These are phyloP conservation scores for Xylariaceae sp. DNA, from an alignment of 2,329 filamentous ascomycete genomes.

Conservation along the genomic window DNA sequence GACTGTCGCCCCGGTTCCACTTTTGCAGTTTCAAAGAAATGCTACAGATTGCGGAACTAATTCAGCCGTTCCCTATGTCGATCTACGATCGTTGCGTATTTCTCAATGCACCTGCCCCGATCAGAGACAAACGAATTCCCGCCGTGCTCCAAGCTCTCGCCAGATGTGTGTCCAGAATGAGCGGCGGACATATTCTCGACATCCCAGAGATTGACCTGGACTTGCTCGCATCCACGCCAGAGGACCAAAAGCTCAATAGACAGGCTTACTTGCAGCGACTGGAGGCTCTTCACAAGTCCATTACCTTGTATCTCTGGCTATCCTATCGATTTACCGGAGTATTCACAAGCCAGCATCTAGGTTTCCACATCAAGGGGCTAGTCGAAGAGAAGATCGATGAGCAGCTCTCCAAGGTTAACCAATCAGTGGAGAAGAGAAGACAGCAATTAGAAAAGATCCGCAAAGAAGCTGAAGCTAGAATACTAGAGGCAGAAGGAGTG, in stretches of 20 bases:
- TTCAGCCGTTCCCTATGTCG: constrained; percentile 66
- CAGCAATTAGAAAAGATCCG: constrained; percentile 30
- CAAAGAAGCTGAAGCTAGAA: constrained; percentile 16
- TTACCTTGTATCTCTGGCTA: constrained; percentile 89
- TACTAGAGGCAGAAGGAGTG: constrained; percentile 21
- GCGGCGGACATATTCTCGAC: constrained; percentile 63
- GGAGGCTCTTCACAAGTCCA: constrained; percentile 72
- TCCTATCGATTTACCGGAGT: constrained; percentile 81
- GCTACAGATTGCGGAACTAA: constrained; percentile 63
- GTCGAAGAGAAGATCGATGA: constrained; percentile 71
- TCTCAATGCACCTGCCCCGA: constrained; percentile 61
- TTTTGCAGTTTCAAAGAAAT: constrained; percentile 61
- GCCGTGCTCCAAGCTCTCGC: constrained; percentile 60
- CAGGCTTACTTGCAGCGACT: constrained; percentile 60
- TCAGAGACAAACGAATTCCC: constrained; percentile 45
- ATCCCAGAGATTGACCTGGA: constrained; percentile 68
- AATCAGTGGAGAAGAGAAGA: constrained; percentile 35
- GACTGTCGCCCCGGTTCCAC: constrained; percentile 61
- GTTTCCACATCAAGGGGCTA: constrained; percentile 70
- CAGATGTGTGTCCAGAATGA: constrained; percentile 61
- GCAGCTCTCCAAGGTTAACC: constrained; percentile 53
- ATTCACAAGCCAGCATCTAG: constrained; percentile 69
- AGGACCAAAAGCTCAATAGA: constrained; percentile 33
- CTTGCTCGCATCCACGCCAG: constrained; percentile 60
- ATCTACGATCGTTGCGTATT: constrained; percentile 72